These are phyloP conservation scores for Ustilago curta DNA, from an alignment of 1,284 basidiomycete species.

Conservation along the genomic window DNA sequence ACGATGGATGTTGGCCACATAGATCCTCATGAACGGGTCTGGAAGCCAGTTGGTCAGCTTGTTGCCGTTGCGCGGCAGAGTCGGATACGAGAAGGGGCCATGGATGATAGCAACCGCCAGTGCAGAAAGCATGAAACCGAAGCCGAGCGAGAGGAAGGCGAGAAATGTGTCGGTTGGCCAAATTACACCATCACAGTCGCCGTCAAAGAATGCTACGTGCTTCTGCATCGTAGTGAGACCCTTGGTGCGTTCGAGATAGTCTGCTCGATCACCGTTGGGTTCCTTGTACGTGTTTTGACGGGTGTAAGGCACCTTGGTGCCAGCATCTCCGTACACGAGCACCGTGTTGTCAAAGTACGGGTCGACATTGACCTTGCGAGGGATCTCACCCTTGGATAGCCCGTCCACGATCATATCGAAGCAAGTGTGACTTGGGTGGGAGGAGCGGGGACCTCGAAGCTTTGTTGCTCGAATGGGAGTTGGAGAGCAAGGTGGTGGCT, in stretches of 20 bases:
- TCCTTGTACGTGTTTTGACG: constrained; percentile 52
- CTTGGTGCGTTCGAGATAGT: constrained; percentile 53
- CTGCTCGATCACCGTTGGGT: constrained; percentile 47
- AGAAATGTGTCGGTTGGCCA: constrained; percentile 75
- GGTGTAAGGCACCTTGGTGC: constrained; percentile 47
- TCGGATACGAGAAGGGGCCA: constrained; percentile 56
- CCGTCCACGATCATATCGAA: constrained; percentile 18
- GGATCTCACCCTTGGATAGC: constrained; percentile 11
- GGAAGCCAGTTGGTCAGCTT: constrained; percentile 42
- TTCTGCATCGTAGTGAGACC: constrained; percentile 69
- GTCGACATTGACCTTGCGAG: constrained; percentile 44
- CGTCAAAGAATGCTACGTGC: constrained; percentile 74
- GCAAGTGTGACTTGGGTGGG: too few relatives aligned
- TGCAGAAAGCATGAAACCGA: constrained; percentile 71
- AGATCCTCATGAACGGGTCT: constrained; percentile 72
- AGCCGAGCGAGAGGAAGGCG: constrained; percentile 72
- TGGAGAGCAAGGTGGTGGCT: neutral
- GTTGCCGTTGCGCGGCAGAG: constrained; percentile 36
- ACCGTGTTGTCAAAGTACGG: constrained; percentile 54
- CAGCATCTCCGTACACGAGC: constrained; percentile 33
- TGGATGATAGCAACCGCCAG: constrained; percentile 71
- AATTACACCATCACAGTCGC: constrained; percentile 73
- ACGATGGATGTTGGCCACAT: constrained; percentile 71
- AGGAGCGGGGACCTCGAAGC: neutral
- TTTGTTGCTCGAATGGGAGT: too few relatives aligned